Base-by-base conservation (phyloP, 306 rosid species). In the Gastrolobium villosum region DNA sequence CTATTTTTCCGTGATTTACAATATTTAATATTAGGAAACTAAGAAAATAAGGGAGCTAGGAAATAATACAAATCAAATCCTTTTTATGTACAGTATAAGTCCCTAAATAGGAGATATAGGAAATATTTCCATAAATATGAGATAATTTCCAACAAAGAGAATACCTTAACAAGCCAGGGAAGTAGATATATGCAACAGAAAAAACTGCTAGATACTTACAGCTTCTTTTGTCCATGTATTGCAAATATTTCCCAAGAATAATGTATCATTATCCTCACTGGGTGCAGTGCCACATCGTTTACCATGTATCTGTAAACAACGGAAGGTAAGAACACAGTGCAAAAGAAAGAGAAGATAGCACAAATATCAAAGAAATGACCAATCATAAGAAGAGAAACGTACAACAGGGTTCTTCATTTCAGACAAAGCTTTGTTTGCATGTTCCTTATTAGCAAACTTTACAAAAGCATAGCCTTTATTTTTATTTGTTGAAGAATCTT, bases 351-450 rank as follows among this genome's bases (percentile, higher is more conserved):
- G 35, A 70, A 35, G 63, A 62, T 72, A 44, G 36, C 3, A 26
- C 60, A 65, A 65, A 50, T 28, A 53, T 48, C 73, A 63, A 70
- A 76, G 44, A 72, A 71, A 71, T 32, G 37, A 70, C 35, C 65
- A 74, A 66, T 41, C 28, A 48, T 31, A 76, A 72, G 75, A 77
- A 73, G 56, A 83, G 75, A 65, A 65, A 72, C 90, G 8, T 93
- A 93, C 96, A 78, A 89, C 86, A 61, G 93, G 98, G 76, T 89
- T 93, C 84, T 90, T 93, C 89, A 91, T 90, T 82, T 93, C 94
- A 71, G 90, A 82, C 82, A 93, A 76, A 70, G 94, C 96, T 70
- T 86, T 81, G 76, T 81, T 80, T 5, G 92, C 89, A 39, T 89
- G 88, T 74, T 90, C 98, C 94, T 87, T 88, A 75, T 61, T 81